Percentiles rank a stretch among this genome's conserved stretches.
Conservation (phyloP, 2,329 filamentous ascomycete species). For the Penicillium sp. region DNA sequence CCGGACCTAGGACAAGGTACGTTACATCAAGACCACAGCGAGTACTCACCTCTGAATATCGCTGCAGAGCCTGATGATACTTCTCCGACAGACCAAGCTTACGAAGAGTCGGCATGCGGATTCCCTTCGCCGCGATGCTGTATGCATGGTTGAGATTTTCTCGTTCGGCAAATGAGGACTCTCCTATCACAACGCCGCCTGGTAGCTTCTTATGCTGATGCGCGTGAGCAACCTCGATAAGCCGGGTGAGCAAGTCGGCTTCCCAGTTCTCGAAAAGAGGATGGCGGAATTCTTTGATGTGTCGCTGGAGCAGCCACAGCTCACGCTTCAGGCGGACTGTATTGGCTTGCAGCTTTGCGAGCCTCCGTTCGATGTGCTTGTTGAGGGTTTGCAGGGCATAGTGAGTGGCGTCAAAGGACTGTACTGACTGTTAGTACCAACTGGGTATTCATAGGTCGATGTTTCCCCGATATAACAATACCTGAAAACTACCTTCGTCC, state of each 20-base stretch:
- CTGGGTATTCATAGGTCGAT: neutral
- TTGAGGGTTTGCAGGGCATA: slow-evolving; percentile 26
- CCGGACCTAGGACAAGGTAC: neutral
- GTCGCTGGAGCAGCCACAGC: slow-evolving; percentile 24
- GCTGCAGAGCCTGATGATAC: slow-evolving; percentile 28
- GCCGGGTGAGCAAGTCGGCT: slow-evolving; percentile 34
- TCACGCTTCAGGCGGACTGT: slow-evolving; percentile 25
- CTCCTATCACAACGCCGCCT: slow-evolving; percentile 18
- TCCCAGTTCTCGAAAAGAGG: slow-evolving; percentile 35
- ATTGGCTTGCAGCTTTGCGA: slow-evolving; percentile 23
- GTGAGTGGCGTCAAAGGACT: slow-evolving; percentile 22
- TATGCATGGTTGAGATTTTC: slow-evolving; percentile 26
- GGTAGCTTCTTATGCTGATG: slow-evolving; percentile 24
- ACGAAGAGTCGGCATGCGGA: slow-evolving; percentile 22
- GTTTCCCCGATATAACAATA: neutral
- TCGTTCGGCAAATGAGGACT: slow-evolving; percentile 14
- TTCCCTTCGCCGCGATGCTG: slow-evolving; percentile 24
- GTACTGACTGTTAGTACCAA: neutral
- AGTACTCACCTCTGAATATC: slow-evolving; percentile 29
- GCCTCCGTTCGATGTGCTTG: slow-evolving; percentile 23
- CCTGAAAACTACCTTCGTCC: slow-evolving; percentile 3
- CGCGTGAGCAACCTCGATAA: slow-evolving; percentile 33
- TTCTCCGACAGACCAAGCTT: slow-evolving; percentile 25
- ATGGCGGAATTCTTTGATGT: slow-evolving; percentile 25
- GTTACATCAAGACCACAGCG: neutral